These are phyloP conservation scores for Oldenlandia corymbosa DNA, from an alignment of 257 asterid species.

Conservation along the genomic window DNA sequence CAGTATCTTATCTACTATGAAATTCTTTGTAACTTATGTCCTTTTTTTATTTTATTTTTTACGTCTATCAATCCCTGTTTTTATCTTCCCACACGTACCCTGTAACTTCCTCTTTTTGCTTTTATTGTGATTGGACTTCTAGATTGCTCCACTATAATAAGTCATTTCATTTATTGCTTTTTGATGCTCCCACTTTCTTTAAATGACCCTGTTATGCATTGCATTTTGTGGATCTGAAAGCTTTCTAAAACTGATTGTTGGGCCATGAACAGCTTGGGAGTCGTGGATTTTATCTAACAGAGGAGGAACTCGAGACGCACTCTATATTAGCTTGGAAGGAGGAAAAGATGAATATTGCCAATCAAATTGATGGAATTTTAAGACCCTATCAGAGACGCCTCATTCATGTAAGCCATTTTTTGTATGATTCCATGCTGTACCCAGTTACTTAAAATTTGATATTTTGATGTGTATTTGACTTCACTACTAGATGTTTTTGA, in stretches of 20 bases:
- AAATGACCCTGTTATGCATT: not conserved
- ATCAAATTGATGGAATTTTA: constrained; percentile 39
- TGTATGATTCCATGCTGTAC: constrained; percentile 9
- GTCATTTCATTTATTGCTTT: not conserved
- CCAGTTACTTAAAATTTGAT: not conserved
- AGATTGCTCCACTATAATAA: not conserved
- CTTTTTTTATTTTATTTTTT: too few species aligned
- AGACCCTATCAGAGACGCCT: constrained; percentile 35
- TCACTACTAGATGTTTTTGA: not conserved
- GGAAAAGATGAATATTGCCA: constrained; percentile 43
- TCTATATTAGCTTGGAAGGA: constrained; percentile 75
- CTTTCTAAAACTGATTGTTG: constrained; percentile 9
- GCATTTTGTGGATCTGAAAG: not conserved
- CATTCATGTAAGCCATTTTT: constrained; percentile 40
- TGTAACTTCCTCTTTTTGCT: too few species aligned
- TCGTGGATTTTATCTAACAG: constrained; percentile 66
- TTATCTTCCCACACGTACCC: too few species aligned
- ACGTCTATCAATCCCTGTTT: too few species aligned
- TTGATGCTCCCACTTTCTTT: not conserved
- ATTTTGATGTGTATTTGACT: not conserved
- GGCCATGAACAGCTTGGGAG: constrained; percentile 52
- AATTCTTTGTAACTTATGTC: too few species aligned
- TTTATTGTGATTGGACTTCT: too few species aligned
- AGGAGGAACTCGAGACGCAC: constrained; percentile 76
- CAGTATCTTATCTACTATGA: too few species aligned